Evolutionary conservation across 768 basidiomycete species (phyloP).

Genomic region (Calvatia gigantea): DNA sequence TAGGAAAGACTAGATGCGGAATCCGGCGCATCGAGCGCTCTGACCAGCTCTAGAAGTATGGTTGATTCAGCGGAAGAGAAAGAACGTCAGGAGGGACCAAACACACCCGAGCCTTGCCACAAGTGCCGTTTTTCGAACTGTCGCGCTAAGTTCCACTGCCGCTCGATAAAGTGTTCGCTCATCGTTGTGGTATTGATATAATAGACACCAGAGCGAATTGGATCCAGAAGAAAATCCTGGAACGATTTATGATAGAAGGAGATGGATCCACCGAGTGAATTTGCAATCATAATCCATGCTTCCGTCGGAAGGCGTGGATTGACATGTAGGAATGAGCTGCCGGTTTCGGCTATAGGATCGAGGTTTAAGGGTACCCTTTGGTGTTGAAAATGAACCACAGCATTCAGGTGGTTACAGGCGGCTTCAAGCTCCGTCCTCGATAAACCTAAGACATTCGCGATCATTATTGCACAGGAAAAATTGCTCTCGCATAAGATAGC

Average conservation of each 20-base stretch:
- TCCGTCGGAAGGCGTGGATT: too few species aligned
- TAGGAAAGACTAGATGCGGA: too few species aligned
- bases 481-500: background rate
- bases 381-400: background rate
- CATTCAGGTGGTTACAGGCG: background rate
- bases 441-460: background rate
- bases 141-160: too few species aligned
- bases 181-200: background rate
- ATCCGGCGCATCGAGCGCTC: too few species aligned
- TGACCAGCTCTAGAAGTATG: too few species aligned
- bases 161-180: too few species aligned
- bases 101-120: too few species aligned
- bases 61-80: too few species aligned
- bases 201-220: background rate
- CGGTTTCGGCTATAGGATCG: background rate
- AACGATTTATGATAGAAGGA: background rate
- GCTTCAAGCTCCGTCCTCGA: background rate
- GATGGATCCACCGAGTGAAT: background rate
- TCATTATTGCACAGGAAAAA: background rate
- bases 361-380: background rate
- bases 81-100: too few species aligned
- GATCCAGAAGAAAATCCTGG: background rate
- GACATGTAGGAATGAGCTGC: background rate
- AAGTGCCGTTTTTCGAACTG: too few species aligned
- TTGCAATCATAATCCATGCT: background rate